Evolutionary conservation across 345 rosid species (phyloP).

Genomic region (Conringia planisiliqua): DNA sequence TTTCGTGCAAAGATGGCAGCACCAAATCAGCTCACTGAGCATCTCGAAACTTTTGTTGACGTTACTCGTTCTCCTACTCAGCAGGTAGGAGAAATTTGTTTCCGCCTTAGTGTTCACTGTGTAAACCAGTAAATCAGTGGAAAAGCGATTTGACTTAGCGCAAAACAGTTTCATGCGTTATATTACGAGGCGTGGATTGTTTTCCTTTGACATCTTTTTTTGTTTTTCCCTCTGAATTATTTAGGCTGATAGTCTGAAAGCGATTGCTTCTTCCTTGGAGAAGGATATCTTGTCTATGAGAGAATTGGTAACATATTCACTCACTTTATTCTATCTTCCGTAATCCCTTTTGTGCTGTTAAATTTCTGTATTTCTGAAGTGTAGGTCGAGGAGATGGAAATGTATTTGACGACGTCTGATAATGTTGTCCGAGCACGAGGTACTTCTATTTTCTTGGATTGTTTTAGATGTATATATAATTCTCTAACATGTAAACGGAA

Average conservation of each 20-base stretch:
- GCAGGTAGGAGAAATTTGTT: conserved; percentile 43
- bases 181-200: background rate
- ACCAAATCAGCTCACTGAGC: conserved; percentile 44
- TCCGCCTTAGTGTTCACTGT: background rate
- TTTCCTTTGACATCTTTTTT: background rate
- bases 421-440: conserved; percentile 70
- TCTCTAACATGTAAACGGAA: background rate
- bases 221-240: background rate
- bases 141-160: background rate
- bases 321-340: background rate
- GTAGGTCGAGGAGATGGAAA: conserved; percentile 79
- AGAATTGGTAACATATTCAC: conserved; percentile 44
- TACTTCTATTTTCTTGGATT: conserved; percentile 18
- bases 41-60: conserved; percentile 67
- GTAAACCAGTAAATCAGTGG: background rate
- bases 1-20: conserved; percentile 41
- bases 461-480: background rate
- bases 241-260: conserved; percentile 67
- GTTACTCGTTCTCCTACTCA: conserved; percentile 48
- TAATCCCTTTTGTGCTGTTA: background rate
- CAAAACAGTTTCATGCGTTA: background rate
- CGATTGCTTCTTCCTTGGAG: conserved; percentile 61
- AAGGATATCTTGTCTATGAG: conserved; percentile 45
- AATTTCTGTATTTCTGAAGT: background rate
- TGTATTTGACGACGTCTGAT: conserved; percentile 81